A percentile compares a stretch with the other conserved stretches of the same genome.
These are phyloP conservation scores for Stenogyne calaminthoides DNA, from an alignment of 305 asterid species.

Conservation along the genomic window DNA sequence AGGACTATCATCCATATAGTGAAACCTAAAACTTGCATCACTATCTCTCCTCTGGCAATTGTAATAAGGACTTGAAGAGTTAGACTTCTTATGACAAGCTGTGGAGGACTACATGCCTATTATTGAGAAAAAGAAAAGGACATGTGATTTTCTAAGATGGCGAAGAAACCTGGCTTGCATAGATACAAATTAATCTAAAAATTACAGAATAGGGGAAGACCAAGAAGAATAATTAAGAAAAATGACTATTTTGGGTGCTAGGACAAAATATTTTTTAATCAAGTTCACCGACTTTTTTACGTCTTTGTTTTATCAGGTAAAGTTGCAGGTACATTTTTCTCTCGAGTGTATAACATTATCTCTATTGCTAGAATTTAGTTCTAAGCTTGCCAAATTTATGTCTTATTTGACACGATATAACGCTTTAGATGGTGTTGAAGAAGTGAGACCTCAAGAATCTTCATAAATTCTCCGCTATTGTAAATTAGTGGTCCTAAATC, in stretches of 20 bases:
- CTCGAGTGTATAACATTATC: background rate
- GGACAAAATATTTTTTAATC: background rate
- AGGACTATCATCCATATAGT: background rate
- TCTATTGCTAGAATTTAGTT: slow-evolving; percentile 6
- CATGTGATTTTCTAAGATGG: background rate
- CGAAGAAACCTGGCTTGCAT: background rate
- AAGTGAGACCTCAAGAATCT: background rate
- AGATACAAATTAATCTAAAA: background rate
- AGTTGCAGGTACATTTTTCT: background rate
- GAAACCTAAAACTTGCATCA: background rate
- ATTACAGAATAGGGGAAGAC: background rate
- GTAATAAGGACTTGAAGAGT: background rate
- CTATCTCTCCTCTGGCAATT: background rate
- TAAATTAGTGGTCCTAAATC: background rate
- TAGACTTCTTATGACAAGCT: background rate
- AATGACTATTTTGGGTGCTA: background rate
- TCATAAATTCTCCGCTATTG: background rate
- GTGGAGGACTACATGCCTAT: background rate
- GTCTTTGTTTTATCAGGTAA: background rate
- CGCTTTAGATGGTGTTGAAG: slow-evolving; percentile 1
- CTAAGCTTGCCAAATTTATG: background rate
- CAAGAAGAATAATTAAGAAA: background rate
- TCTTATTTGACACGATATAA: background rate
- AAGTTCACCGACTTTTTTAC: background rate
- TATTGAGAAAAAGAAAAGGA: background rate